phyloP scores from a whole-genome alignment of 495 filamentous ascomycete genomes.

The Aspergillus sclerotioniger region DNA sequence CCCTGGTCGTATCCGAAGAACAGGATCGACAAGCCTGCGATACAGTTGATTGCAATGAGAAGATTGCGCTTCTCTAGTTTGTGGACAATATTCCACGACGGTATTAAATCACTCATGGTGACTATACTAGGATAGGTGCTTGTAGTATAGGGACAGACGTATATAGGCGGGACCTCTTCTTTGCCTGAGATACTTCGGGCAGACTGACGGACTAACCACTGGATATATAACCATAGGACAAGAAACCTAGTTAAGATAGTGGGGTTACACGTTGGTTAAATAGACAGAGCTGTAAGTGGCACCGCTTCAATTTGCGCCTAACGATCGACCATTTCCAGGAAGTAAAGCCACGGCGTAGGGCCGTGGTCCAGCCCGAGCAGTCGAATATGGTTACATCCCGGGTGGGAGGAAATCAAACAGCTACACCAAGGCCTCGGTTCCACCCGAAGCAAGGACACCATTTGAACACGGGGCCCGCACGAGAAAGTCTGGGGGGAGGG shows the following conservation, averaged over 20 bases:
- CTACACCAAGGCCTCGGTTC: background rate
- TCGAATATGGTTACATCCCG: constrained; percentile 27
- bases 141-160: background rate
- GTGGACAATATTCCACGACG: constrained; percentile 58
- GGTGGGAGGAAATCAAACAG: constrained; percentile 10
- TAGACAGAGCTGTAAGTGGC: background rate
- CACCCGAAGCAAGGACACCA: background rate
- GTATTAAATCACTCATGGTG: constrained; percentile 47
- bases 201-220: background rate
- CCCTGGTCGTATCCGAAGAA: constrained; percentile 69
- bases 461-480: constrained; percentile 4
- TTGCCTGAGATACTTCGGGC: background rate
- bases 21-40: constrained; percentile 59
- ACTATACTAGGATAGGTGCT: background rate
- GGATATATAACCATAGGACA: background rate
- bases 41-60: constrained; percentile 62
- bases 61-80: constrained; percentile 60
- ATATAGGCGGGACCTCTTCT: background rate
- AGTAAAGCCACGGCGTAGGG: background rate
- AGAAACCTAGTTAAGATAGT: background rate
- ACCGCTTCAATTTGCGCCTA: background rate
- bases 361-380: background rate
- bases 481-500: constrained; percentile 7
- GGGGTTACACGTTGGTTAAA: constrained; percentile 6
- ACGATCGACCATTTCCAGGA: background rate